Evolutionary conservation across 805 yeast species (phyloP), one percentile per base, ranked within the genome.

Genomic region (Peterozyma toletana): DNA sequence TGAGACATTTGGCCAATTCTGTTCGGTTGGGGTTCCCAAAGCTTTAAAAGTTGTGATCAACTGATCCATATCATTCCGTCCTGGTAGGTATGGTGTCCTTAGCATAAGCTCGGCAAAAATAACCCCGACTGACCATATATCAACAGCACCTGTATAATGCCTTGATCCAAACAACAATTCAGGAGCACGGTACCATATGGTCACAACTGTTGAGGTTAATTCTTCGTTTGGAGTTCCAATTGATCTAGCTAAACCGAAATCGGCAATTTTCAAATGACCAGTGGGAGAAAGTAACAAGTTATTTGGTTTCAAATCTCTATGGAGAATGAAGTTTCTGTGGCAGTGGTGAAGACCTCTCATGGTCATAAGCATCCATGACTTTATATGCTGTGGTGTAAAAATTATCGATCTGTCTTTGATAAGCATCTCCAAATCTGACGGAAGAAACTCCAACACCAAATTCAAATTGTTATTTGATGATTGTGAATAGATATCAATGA

Each of bases 161-260:
- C 83, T 74, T 0, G 96, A 84, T 1, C 96, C 97, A 48, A 91
- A 78, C 18, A 93, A 66, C 39, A 93, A 67, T 56, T 93, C 99
- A 0, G 99, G 99, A 0, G 98, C 96, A 44, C 98, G 69, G 62
- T 93, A 93, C 99, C 99, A 93, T 48, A 98, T 67, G 2, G 99
- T 93, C 1, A 93, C 99, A 3, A 93, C 99, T 50, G 90, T 91
- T 2, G 96, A 86, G 0, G 98, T 86, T 60, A 93, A 67, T 38
- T 73, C 76, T 50, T 85, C 93, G 46, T 79, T 77, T 0, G 90
- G 86, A 18, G 82, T 72, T 0, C 95, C 91, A 46, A 87, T 67
- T 2, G 90, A 77, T 49, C 99, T 68, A 0, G 98, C 98, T 38
- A 91, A 70, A 52, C 99, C 99, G 68, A 93, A 93, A 86, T 93